These are phyloP conservation scores for Neofusicoccum kwambonambiense DNA, from an alignment of 2,329 filamentous ascomycete genomes.

Conservation along the genomic window DNA sequence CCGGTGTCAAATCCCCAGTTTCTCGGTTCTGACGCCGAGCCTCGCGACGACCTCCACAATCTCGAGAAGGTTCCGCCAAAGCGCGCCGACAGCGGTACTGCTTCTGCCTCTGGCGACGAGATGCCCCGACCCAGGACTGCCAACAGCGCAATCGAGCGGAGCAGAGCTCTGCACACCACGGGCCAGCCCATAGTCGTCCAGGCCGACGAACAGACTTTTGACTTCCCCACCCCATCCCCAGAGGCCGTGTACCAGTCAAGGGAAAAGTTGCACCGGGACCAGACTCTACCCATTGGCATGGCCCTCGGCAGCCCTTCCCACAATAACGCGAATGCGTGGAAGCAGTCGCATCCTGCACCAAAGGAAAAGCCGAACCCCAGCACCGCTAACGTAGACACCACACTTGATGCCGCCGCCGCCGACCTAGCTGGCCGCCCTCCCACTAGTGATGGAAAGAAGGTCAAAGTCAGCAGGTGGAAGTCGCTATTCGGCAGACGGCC, in stretches of 20 bases:
- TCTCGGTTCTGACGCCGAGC: not conserved
- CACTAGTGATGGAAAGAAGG: slow-evolving; percentile 26
- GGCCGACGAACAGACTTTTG: slow-evolving; percentile 26
- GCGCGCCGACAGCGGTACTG: slow-evolving; percentile 25
- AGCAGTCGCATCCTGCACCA: slow-evolving; percentile 22
- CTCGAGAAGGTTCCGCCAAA: slow-evolving; percentile 1
- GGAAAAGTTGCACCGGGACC: slow-evolving; percentile 26
- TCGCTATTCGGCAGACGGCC: slow-evolving; percentile 36
- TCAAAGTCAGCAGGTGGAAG: slow-evolving; percentile 39
- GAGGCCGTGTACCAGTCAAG: slow-evolving; percentile 32
- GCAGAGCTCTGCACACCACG: slow-evolving; percentile 37
- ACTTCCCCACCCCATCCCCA: slow-evolving; percentile 29
- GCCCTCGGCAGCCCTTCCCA: slow-evolving; percentile 39
- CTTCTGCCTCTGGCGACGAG: slow-evolving; percentile 36
- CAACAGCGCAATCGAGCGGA: slow-evolving; percentile 33
- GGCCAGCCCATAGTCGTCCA: slow-evolving; percentile 26
- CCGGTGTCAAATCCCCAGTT: not conserved
- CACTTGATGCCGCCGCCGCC: not conserved
- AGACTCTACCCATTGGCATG: slow-evolving; percentile 35
- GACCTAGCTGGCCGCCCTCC: slow-evolving; percentile 12
- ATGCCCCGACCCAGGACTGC: slow-evolving; percentile 35
- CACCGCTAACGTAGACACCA: not conserved
- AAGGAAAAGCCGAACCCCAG: not conserved
- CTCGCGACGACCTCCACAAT: not conserved
- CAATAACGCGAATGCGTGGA: slow-evolving; percentile 27